Percentiles rank a stretch among this genome's conserved stretches.
Evolutionary conservation across 805 yeast species (phyloP).

Genomic region (Candida takata): DNA sequence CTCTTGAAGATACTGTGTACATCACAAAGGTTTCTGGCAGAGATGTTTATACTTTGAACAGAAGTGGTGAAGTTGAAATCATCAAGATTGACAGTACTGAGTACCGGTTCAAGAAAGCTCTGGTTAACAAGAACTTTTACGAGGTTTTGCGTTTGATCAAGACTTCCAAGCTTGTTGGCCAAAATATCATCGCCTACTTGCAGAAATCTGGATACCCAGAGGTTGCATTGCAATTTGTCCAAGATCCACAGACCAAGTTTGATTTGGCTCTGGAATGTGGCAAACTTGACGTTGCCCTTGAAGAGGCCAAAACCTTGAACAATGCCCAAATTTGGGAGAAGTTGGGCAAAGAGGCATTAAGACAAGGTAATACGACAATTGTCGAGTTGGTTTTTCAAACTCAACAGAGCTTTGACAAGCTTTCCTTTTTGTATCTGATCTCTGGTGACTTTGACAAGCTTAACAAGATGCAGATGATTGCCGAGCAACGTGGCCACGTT

Average conservation of each 20-base stretch:
- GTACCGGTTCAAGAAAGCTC: slow-evolving; percentile 89
- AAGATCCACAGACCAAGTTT: slow-evolving; percentile 92
- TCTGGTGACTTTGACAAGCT: slow-evolving; percentile 77
- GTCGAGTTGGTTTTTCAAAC: slow-evolving; percentile 88
- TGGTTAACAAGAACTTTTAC: slow-evolving; percentile 80
- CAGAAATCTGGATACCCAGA: slow-evolving; percentile 96
- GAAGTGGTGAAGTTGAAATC: slow-evolving; percentile 78
- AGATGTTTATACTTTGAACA: slow-evolving; percentile 71
- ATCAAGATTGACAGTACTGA: slow-evolving; percentile 90
- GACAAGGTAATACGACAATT: slow-evolving; percentile 80
- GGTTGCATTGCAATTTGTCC: slow-evolving; percentile 92
- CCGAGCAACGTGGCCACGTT: slow-evolving; percentile 79
- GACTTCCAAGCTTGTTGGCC: slow-evolving; percentile 90
- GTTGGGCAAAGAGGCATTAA: slow-evolving; percentile 77
- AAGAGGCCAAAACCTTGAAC: slow-evolving; percentile 76
- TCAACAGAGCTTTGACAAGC: slow-evolving; percentile 76
- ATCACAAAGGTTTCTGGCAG: slow-evolving; percentile 64
- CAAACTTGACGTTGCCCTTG: slow-evolving; percentile 77
- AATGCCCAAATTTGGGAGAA: slow-evolving; percentile 68
- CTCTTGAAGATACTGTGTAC: slow-evolving; percentile 83
- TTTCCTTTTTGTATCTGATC: slow-evolving; percentile 79
- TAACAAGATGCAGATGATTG: slow-evolving; percentile 79
- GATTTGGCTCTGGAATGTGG: slow-evolving; percentile 95
- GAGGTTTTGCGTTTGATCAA: slow-evolving; percentile 89
- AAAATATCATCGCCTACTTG: slow-evolving; percentile 89